Evolutionary conservation across 306 rosid species (phyloP).

Genomic region (Citrullus mucosospermus): DNA sequence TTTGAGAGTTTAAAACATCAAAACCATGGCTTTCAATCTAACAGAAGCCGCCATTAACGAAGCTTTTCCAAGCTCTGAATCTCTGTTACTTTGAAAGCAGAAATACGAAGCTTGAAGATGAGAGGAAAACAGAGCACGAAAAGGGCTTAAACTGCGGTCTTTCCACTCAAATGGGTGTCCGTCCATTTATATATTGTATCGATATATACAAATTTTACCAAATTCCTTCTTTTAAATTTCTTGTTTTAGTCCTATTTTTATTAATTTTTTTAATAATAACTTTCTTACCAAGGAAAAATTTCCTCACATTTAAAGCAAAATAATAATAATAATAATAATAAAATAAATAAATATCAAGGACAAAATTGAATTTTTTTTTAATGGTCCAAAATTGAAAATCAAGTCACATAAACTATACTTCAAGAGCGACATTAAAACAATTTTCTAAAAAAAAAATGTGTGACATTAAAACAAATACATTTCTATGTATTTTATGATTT

Average conservation of each 20-base stretch:
- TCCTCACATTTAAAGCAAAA: neutral
- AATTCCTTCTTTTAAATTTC: neutral
- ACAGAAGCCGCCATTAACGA: neutral
- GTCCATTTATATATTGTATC: neutral
- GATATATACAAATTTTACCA: neutral
- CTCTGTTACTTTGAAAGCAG: neutral
- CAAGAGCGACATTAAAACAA: no score
- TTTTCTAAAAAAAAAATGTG: no score
- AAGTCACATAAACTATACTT: neutral
- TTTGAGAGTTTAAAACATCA: neutral
- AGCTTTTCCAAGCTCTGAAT: neutral
- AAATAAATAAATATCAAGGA: neutral
- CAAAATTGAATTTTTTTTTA: neutral
- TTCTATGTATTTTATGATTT: no score
- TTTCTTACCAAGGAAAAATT: neutral
- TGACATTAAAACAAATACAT: neutral
- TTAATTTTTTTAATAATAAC: neutral
- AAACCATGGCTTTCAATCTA: neutral
- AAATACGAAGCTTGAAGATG: neutral
- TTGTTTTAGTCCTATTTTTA: no score
- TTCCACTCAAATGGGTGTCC: neutral
- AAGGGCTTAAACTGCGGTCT: neutral
- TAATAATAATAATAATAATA: neutral
- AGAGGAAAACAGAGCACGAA: neutral
- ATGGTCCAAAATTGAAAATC: neutral